Percentiles rank a stretch among this genome's conserved stretches.
Conservation (phyloP, 495 filamentous ascomycete species). For the Clavariopsis aquatica region DNA sequence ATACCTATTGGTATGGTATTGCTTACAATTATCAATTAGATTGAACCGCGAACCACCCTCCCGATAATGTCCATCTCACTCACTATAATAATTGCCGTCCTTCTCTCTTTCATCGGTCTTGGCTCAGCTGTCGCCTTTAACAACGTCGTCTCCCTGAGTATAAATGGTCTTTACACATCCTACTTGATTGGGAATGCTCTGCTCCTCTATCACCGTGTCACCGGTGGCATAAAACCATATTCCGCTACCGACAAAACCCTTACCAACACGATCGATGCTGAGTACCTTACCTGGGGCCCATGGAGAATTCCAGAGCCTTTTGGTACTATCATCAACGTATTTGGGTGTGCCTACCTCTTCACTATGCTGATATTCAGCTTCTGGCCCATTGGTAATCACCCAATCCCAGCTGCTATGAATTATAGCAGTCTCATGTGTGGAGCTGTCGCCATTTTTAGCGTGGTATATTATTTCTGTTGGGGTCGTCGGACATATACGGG, state of each 20-base stretch:
- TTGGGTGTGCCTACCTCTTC: slow-evolving; percentile 15
- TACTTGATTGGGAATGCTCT: slow-evolving; percentile 14
- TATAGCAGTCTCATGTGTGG: slow-evolving; percentile 18
- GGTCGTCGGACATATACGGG: slow-evolving; percentile 11
- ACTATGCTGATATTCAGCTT: slow-evolving; percentile 18
- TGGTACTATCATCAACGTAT: slow-evolving; percentile 22
- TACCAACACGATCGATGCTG: not conserved
- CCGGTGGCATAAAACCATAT: not conserved
- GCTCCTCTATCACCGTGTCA: slow-evolving; percentile 22
- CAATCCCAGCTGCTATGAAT: slow-evolving; percentile 7
- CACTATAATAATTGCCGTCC: slow-evolving; percentile 1
- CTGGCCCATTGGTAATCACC: slow-evolving; percentile 12
- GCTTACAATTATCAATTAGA: not conserved
- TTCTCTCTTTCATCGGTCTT: slow-evolving; percentile 24
- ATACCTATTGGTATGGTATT: not conserved
- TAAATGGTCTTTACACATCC: slow-evolving; percentile 12
- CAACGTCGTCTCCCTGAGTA: slow-evolving; percentile 3
- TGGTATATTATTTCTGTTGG: slow-evolving; percentile 21
- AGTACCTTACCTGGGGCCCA: slow-evolving; percentile 12
- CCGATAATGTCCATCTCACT: slow-evolving; percentile 4
- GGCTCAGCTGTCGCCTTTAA: slow-evolving; percentile 17
- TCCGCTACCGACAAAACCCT: not conserved
- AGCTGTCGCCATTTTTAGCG: slow-evolving; percentile 7
- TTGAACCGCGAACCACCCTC: slow-evolving; percentile 5
- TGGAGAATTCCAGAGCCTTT: slow-evolving; percentile 24